Conservation (phyloP, 1,284 basidiomycete species). For the Ganoderma boninense region DNA sequence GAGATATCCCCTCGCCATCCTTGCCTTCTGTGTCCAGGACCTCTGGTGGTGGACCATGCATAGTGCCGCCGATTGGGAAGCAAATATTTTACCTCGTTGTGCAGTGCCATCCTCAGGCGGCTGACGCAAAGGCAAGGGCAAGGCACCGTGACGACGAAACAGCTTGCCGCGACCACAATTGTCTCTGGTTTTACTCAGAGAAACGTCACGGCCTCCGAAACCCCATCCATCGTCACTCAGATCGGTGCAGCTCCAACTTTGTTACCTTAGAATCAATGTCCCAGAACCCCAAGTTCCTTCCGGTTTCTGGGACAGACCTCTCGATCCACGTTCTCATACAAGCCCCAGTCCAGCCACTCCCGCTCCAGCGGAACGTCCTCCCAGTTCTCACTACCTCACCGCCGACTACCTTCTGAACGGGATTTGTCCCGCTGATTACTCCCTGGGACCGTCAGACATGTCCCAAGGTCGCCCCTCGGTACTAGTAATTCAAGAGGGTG, state of each 20-base stretch:
- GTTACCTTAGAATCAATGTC: constrained; percentile 56
- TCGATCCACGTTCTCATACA: constrained; percentile 73
- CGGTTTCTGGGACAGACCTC: constrained; percentile 85
- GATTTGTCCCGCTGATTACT: constrained; percentile 79
- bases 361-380: constrained; percentile 75
- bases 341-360: constrained; percentile 63
- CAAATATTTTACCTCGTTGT: constrained; percentile 88
- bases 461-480: constrained; percentile 71
- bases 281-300: constrained; percentile 62
- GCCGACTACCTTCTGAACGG: constrained; percentile 66
- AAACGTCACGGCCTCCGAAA: constrained; percentile 51
- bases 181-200: constrained; percentile 64
- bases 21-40: constrained; percentile 70
- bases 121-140: constrained; percentile 66
- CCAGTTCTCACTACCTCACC: constrained; percentile 64
- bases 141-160: constrained; percentile 80
- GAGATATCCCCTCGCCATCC: constrained; percentile 75
- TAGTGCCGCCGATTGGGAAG: constrained; percentile 73
- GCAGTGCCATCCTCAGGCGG: constrained; percentile 73
- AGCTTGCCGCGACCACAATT: constrained; percentile 67
- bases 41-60: constrained; percentile 83
- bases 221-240: constrained; percentile 33
- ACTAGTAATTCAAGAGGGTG: constrained; percentile 58
- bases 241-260: constrained; percentile 44
- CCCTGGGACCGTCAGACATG: constrained; percentile 85